Percentiles rank a stretch among this genome's conserved stretches.
Evolutionary conservation across 2,329 filamentous ascomycete genomes (phyloP).

Genomic region (Colletotrichum acutatum): DNA sequence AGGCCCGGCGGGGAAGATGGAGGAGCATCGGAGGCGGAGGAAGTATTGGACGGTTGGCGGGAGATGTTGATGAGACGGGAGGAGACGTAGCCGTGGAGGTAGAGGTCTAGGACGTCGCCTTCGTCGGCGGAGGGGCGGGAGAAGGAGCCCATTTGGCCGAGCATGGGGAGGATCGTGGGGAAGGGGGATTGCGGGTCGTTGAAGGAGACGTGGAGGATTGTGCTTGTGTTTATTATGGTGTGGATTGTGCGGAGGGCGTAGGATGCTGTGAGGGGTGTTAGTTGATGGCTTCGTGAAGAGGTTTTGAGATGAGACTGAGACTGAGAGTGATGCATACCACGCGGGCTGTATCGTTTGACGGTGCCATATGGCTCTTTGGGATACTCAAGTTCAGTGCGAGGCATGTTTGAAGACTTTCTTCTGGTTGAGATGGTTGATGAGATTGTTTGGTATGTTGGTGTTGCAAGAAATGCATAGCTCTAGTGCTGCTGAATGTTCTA

Average conservation of each 20-base stretch:
- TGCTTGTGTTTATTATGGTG: slow-evolving; percentile 77
- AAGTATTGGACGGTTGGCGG: background rate
- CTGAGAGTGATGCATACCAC: slow-evolving; percentile 58
- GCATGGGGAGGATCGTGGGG: slow-evolving; percentile 84
- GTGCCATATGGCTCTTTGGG: slow-evolving; percentile 73
- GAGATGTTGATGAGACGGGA: slow-evolving; percentile 79
- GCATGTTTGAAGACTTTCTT: slow-evolving; percentile 45
- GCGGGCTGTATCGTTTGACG: slow-evolving; percentile 73
- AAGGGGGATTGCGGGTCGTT: slow-evolving; percentile 72
- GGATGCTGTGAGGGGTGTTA: slow-evolving; percentile 58
- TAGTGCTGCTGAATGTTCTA: background rate
- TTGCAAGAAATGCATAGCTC: background rate
- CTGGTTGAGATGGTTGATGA: background rate
- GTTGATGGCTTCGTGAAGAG: background rate
- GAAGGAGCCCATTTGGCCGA: slow-evolving; percentile 84
- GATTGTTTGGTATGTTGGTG: background rate
- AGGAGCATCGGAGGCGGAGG: too few species aligned
- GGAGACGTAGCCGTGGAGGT: slow-evolving; percentile 87
- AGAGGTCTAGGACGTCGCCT: slow-evolving; percentile 77
- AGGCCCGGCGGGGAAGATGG: slow-evolving; percentile 60
- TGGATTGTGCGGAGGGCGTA: slow-evolving; percentile 82
- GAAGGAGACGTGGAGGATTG: slow-evolving; percentile 85
- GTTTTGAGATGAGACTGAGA: too few species aligned
- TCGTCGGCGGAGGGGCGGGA: slow-evolving; percentile 67
- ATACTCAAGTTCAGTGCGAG: slow-evolving; percentile 63